Conservation (phyloP, 2,329 filamentous ascomycete genomes). For the Incumbomyces delicatus region DNA sequence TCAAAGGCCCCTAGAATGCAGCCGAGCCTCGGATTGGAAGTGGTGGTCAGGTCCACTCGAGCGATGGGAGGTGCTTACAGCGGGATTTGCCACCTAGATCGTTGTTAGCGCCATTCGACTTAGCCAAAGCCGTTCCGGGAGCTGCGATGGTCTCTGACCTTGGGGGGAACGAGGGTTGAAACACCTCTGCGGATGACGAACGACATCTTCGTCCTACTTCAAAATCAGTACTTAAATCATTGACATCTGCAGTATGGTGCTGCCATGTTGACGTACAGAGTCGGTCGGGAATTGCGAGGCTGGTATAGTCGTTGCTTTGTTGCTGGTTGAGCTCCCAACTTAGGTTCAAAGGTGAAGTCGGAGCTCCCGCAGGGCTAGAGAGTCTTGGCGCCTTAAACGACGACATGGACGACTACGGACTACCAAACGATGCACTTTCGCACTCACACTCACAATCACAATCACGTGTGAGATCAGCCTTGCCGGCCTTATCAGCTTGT, state of each 20-base stretch:
- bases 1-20: slow-evolving; percentile 13
- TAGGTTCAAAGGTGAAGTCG: no score
- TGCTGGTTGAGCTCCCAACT: no score
- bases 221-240: not conserved
- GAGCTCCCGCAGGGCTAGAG: no score
- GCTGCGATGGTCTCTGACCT: slow-evolving; percentile 47
- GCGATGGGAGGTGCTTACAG: slow-evolving; percentile 11
- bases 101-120: not conserved
- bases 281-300: not conserved
- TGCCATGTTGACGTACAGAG: slow-evolving; percentile 8
- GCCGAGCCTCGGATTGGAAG: not conserved
- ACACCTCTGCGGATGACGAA: slow-evolving; percentile 82
- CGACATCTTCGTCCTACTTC: slow-evolving; percentile 62
- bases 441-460: no score
- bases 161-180: slow-evolving; percentile 97
- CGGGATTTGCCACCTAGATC: slow-evolving; percentile 12
- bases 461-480: no score
- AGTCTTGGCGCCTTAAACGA: no score
- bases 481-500: no score
- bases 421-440: no score
- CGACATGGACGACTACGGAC: no score
- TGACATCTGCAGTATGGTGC: slow-evolving; percentile 13
- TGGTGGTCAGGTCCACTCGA: not conserved
- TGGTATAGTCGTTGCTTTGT: no score
- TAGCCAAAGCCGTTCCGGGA: no score